Conservation (phyloP, 176 grass and related monocot genomes). For the Saccharum officinarum region DNA sequence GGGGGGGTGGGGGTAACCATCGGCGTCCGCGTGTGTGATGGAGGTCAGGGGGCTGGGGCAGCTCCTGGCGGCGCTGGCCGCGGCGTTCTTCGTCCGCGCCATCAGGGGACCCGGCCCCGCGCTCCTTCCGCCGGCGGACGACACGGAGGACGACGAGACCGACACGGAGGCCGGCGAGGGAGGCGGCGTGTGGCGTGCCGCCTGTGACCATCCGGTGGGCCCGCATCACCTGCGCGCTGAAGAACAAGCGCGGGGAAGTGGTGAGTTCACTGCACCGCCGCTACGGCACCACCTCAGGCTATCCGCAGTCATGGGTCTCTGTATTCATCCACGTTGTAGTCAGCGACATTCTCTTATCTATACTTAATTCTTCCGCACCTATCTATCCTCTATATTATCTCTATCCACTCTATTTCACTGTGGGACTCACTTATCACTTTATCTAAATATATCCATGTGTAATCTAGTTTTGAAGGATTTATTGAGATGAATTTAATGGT, state of each 20-base stretch:
- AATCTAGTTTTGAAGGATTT: too few species aligned
- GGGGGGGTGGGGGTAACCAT: background rate
- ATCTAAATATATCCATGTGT: too few species aligned
- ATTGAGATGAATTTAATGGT: too few species aligned
- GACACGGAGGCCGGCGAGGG: constrained; percentile 35
- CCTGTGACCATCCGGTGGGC: constrained; percentile 75
- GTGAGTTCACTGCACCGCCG: constrained; percentile 29
- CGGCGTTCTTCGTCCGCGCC: constrained; percentile 69
- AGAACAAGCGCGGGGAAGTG: constrained; percentile 68
- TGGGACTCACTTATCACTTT: too few species aligned
- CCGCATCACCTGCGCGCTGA: constrained; percentile 71
- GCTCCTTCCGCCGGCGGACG: constrained; percentile 42
- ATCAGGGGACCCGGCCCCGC: constrained; percentile 61
- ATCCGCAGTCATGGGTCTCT: too few species aligned
- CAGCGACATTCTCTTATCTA: too few species aligned
- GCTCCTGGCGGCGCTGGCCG: constrained; percentile 78
- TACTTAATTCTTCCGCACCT: too few species aligned
- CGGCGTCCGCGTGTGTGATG: constrained; percentile 15
- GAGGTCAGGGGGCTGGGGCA: constrained; percentile 62
- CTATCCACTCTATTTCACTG: too few species aligned
- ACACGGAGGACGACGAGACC: constrained; percentile 16
- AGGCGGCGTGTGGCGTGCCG: constrained; percentile 22
- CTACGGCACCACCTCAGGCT: background rate
- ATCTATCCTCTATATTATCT: too few species aligned
- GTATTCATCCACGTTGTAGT: too few species aligned